Conservation (phyloP, 2,329 filamentous ascomycete genomes). For the Fusarium hainanense region DNA sequence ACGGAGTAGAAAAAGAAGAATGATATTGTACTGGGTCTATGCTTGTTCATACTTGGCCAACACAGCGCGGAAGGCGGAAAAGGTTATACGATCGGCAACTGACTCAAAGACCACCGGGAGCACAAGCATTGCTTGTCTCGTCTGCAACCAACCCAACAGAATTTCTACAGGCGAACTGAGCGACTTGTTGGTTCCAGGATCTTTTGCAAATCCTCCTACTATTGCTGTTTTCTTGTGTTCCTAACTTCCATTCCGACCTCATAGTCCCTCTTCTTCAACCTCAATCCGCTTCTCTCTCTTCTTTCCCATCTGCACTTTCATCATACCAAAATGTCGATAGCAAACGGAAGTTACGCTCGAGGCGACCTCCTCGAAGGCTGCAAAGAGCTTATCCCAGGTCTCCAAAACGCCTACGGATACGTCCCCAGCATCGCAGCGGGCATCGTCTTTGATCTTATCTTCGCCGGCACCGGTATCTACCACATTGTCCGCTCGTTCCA, state of each 20-base stretch:
- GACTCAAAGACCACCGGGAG: not conserved
- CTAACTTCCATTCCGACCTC: not conserved
- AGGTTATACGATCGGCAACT: not conserved
- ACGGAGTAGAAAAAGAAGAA: not conserved
- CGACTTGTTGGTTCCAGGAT: conserved; percentile 7
- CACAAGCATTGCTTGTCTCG: not conserved
- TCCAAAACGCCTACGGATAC: conserved; percentile 37
- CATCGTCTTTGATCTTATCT: conserved; percentile 36
- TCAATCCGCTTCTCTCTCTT: not conserved
- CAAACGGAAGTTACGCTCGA: conserved; percentile 27
- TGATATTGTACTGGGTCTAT: not conserved
- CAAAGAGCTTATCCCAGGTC: conserved; percentile 31
- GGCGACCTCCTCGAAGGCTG: conserved; percentile 38
- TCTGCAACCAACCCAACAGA: not conserved
- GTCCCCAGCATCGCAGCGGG: conserved; percentile 36
- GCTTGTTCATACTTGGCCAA: not conserved
- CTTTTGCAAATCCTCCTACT: not conserved
- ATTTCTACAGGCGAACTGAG: not conserved
- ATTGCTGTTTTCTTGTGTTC: not conserved
- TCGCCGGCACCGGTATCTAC: conserved; percentile 25
- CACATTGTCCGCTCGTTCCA: conserved; percentile 37
- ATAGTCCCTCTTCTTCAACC: not conserved
- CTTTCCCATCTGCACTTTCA: not conserved
- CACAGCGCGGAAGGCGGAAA: not conserved
- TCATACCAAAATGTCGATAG: conserved; percentile 25